Evolutionary conservation across 2,329 filamentous ascomycete genomes (phyloP).

Genomic region (Aureobasidium mangrovei): DNA sequence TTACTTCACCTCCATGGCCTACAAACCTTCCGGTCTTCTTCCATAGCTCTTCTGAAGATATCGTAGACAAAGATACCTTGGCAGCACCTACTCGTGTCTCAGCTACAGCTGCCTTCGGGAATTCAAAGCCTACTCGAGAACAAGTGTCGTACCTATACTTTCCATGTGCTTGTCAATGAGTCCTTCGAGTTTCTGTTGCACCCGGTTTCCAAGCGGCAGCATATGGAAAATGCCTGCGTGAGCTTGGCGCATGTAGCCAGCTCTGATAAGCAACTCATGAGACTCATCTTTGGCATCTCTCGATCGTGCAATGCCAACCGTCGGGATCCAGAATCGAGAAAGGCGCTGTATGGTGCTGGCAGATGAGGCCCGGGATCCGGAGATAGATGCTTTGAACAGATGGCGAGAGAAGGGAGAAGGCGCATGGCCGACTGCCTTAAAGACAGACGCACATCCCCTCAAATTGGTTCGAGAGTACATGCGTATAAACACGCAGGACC

Average conservation of each 20-base stretch:
- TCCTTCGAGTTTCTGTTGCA: constrained; percentile 78
- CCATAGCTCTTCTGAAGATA: constrained; percentile 83
- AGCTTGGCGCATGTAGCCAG: constrained; percentile 47
- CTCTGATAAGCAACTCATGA: constrained; percentile 36
- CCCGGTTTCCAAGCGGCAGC: constrained; percentile 74
- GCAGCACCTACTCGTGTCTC: constrained; percentile 53
- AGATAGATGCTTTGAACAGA: background rate
- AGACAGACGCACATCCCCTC: background rate
- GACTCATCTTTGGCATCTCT: constrained; percentile 40
- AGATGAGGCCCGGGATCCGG: background rate
- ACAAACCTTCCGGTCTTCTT: constrained; percentile 71
- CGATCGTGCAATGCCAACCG: constrained; percentile 54
- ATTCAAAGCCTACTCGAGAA: background rate
- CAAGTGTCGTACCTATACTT: constrained; percentile 47
- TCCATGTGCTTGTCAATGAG: constrained; percentile 87
- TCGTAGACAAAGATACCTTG: constrained; percentile 70
- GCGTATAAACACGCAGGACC: background rate
- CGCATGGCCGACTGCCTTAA: background rate
- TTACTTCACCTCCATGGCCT: constrained; percentile 62
- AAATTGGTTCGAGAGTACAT: background rate
- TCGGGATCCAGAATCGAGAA: constrained; percentile 65
- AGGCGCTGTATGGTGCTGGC: constrained; percentile 11
- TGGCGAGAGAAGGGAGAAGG: background rate
- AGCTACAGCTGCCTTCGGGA: background rate
- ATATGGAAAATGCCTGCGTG: constrained; percentile 89